Evolutionary conservation across 2,329 filamentous ascomycete genomes (phyloP).

Genomic region (Eutypa lata): DNA sequence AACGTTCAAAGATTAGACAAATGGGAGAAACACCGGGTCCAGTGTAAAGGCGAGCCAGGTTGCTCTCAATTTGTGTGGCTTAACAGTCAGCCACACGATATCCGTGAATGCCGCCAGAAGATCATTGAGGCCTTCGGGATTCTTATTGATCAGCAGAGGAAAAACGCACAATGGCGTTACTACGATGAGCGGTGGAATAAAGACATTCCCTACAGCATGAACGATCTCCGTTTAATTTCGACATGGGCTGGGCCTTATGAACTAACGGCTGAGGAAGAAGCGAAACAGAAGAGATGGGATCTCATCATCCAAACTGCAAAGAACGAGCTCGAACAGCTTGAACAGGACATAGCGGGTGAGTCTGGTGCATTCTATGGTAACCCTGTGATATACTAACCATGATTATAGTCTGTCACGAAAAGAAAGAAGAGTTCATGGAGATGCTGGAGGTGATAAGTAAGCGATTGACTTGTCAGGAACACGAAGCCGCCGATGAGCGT

Average conservation of each 20-base stretch:
- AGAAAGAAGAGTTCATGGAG: slow-evolving; percentile 12
- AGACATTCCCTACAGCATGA: slow-evolving; percentile 19
- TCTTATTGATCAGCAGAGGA: slow-evolving; percentile 20
- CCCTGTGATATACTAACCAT: slow-evolving; percentile 5
- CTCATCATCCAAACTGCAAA: slow-evolving; percentile 32
- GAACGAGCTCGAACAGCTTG: slow-evolving; percentile 30
- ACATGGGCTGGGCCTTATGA: slow-evolving; percentile 37
- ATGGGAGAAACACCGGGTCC: slow-evolving; percentile 12
- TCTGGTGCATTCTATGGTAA: not conserved
- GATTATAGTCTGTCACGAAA: slow-evolving; percentile 16
- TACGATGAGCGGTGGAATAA: slow-evolving; percentile 15
- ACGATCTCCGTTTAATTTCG: slow-evolving; percentile 31
- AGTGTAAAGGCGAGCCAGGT: slow-evolving; percentile 18
- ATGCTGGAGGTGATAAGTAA: slow-evolving; percentile 22
- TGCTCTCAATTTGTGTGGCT: slow-evolving; percentile 20
- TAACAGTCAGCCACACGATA: slow-evolving; percentile 16
- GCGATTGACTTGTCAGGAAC: slow-evolving; percentile 27
- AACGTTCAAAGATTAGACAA: slow-evolving; percentile 17
- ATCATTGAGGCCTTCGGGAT: slow-evolving; percentile 18
- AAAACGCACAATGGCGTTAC: slow-evolving; percentile 25
- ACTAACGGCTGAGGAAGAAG: slow-evolving; percentile 30
- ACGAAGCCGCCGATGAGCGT: slow-evolving; percentile 25
- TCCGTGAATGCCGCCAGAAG: slow-evolving; percentile 21
- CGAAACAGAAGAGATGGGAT: slow-evolving; percentile 27
- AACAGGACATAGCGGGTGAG: slow-evolving; percentile 34